Percentiles rank a stretch among this genome's conserved stretches.
phyloP scores from a whole-genome alignment of 2,329 filamentous ascomycete genomes.

The Aspergillus sp. region DNA sequence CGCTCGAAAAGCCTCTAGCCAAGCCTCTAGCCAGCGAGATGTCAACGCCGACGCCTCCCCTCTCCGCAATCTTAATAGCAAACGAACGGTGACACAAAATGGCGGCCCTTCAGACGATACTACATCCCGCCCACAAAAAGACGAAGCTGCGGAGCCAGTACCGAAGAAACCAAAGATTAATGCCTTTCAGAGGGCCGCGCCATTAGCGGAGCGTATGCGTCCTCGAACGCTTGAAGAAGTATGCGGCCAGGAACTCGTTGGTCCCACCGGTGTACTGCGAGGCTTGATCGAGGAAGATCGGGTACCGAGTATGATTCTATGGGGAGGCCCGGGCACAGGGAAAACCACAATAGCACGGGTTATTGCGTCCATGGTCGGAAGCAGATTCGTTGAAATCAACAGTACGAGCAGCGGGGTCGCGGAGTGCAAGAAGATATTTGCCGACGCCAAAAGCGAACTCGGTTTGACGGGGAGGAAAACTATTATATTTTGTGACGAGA shows the following conservation, averaged over 20 bases:
- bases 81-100: constrained; percentile 32
- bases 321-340: constrained; percentile 54
- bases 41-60: constrained; percentile 23
- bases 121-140: constrained; percentile 18
- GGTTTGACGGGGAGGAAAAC: constrained; percentile 82
- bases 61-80: constrained; percentile 28
- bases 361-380: constrained; percentile 77
- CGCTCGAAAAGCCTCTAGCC: constrained; percentile 39
- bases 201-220: constrained; percentile 91
- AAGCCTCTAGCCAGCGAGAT: constrained; percentile 37
- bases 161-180: constrained; percentile 67
- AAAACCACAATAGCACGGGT: constrained; percentile 78
- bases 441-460: constrained; percentile 77
- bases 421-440: constrained; percentile 90
- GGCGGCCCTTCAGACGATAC: constrained; percentile 21
- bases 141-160: constrained; percentile 40
- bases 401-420: constrained; percentile 83
- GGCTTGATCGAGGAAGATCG: constrained; percentile 81
- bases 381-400: constrained; percentile 93
- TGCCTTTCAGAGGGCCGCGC: constrained; percentile 68
- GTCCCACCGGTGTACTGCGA: constrained; percentile 76
- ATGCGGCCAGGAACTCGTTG: constrained; percentile 88
- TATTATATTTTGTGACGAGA: constrained; percentile 97
- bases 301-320: constrained; percentile 93
- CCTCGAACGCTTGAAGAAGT: constrained; percentile 81